Percentiles rank a stretch among this genome's conserved stretches.
Evolutionary conservation across 192 early-diverging fungal species (phyloP).

Genomic region (Umbelopsis vinacea): DNA sequence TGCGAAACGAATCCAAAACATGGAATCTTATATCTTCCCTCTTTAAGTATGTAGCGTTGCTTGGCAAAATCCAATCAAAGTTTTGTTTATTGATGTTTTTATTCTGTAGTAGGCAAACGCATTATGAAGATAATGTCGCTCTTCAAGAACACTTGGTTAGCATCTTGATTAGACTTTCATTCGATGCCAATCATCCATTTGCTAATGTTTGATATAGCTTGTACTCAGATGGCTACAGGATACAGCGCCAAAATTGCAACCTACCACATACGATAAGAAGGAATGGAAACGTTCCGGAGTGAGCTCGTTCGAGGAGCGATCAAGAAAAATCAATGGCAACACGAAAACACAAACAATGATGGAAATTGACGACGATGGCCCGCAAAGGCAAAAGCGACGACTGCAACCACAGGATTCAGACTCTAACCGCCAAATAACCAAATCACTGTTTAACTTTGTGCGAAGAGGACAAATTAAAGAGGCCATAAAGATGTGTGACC

Average conservation of each 20-base stretch:
- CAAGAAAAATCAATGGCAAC: background rate
- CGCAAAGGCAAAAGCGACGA: constrained; percentile 12
- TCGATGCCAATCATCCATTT: background rate
- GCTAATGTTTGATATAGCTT: background rate
- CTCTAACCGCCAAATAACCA: constrained; percentile 60
- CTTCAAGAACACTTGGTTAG: constrained; percentile 4
- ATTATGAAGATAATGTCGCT: background rate
- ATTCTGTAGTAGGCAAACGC: background rate
- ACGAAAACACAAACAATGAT: constrained; percentile 12
- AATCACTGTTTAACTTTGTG: constrained; percentile 77
- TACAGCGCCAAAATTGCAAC: background rate
- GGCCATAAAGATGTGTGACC: constrained; percentile 73
- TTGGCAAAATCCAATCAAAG: background rate
- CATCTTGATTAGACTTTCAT: background rate
- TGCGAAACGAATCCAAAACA: background rate
- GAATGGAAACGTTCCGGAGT: background rate
- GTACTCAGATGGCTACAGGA: constrained; percentile 4
- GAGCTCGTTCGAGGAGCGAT: background rate
- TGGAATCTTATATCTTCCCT: background rate
- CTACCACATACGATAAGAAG: background rate
- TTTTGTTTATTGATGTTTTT: background rate
- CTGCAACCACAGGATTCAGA: constrained; percentile 11
- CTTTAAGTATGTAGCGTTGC: background rate
- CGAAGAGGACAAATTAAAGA: constrained; percentile 69
- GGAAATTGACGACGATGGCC: constrained; percentile 27